Conservation (phyloP, 352 stramenopile genomes). For the Phytophthora tubulina region DNA sequence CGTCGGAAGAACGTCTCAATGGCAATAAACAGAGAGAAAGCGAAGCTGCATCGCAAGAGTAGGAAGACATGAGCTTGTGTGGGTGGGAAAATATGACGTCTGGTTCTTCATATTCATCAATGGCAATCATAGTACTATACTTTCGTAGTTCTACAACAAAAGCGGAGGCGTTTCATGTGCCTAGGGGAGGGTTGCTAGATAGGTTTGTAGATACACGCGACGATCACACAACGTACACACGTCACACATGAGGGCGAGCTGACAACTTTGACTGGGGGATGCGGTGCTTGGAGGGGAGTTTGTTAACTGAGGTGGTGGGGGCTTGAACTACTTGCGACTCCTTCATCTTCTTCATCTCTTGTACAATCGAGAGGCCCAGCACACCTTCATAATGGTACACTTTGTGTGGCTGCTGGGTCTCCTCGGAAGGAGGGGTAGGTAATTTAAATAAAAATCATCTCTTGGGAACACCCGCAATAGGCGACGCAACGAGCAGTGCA, state of each 20-base stretch:
- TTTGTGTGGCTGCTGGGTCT: constrained; percentile 24
- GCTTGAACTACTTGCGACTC: constrained; percentile 41
- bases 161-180: constrained; percentile 18
- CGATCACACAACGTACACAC: constrained; percentile 35
- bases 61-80: not conserved
- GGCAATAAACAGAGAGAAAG: constrained; percentile 19
- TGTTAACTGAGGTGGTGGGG: constrained; percentile 16
- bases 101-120: constrained; percentile 47
- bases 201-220: constrained; percentile 43
- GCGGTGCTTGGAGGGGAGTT: constrained; percentile 24
- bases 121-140: constrained; percentile 53
- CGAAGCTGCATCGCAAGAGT: constrained; percentile 5
- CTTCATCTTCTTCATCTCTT: constrained; percentile 46
- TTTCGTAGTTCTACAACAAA: constrained; percentile 66
- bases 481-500: constrained; percentile 32
- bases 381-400: constrained; percentile 53
- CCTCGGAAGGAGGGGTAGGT: constrained; percentile 29
- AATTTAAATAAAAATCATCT: constrained; percentile 48
- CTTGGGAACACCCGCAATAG: constrained; percentile 27
- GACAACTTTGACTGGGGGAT: constrained; percentile 14
- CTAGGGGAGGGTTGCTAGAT: constrained; percentile 26
- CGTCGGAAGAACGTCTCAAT: constrained; percentile 16
- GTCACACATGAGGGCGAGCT: constrained; percentile 10
- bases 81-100: constrained; percentile 37
- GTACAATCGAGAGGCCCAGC: constrained; percentile 33